These are phyloP conservation scores for Agrocybe chaxingu DNA, from an alignment of 768 basidiomycete species.

Conservation along the genomic window DNA sequence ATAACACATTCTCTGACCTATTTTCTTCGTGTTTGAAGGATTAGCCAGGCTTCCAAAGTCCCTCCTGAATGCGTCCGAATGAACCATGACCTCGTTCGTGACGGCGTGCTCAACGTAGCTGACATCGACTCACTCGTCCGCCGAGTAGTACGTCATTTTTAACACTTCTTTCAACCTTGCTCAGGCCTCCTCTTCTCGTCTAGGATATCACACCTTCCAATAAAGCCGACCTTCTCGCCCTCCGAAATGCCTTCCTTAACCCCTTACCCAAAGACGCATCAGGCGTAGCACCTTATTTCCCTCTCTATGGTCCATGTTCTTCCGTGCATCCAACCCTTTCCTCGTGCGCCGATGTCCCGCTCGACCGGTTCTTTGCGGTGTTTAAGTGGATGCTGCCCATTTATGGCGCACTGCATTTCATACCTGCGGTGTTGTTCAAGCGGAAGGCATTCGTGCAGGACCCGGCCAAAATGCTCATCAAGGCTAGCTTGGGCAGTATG, in stretches of 20 bases:
- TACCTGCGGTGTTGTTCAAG: conserved; percentile 85
- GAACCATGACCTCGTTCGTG: conserved; percentile 58
- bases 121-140: conserved; percentile 54
- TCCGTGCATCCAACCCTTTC: conserved; percentile 75
- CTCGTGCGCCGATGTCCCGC: conserved; percentile 53
- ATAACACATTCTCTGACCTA: neutral
- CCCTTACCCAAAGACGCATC: conserved; percentile 21
- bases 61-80: conserved; percentile 56
- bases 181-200: neutral
- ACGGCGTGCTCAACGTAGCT: conserved; percentile 50
- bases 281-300: conserved; percentile 34
- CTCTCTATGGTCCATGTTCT: conserved; percentile 59
- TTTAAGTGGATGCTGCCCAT: conserved; percentile 81
- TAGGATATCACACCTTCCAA: conserved; percentile 57
- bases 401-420: conserved; percentile 87
- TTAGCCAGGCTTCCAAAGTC: conserved; percentile 64
- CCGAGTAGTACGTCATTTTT: conserved; percentile 37
- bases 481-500: conserved; percentile 66
- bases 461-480: conserved; percentile 63
- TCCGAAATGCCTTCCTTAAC: conserved; percentile 34
- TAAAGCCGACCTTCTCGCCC: conserved; percentile 39
- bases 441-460: conserved; percentile 59
- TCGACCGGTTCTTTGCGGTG: conserved; percentile 76
- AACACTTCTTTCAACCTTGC: neutral
- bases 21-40: conserved; percentile 42